phyloP scores from a whole-genome alignment of 352 stramenopile genomes.

The Phytophthora hibernalis region DNA sequence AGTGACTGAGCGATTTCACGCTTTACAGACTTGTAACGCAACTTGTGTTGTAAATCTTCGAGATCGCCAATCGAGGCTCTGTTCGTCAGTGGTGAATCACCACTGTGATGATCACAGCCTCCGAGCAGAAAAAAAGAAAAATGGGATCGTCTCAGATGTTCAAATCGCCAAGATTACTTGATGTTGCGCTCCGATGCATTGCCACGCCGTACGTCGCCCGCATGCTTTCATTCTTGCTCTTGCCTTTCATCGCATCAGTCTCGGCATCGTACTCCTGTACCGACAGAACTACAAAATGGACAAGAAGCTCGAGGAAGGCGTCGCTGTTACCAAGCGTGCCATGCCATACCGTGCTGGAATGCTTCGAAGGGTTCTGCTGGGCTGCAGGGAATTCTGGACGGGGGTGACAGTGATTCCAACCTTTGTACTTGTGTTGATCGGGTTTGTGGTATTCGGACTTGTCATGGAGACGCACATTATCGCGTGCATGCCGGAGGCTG shows the following conservation, averaged over 20 bases:
- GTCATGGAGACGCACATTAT: slow-evolving; percentile 30
- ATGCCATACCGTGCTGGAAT: slow-evolving; percentile 3
- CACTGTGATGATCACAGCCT: neutral
- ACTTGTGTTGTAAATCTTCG: neutral
- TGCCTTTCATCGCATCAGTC: neutral
- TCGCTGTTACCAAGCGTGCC: slow-evolving; percentile 11
- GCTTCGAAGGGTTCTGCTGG: slow-evolving; percentile 9
- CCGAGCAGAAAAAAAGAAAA: slow-evolving; percentile 3
- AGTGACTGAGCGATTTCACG: neutral
- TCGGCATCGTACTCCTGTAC: neutral
- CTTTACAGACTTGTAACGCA: neutral
- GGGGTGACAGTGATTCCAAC: slow-evolving; percentile 27
- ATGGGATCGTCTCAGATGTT: slow-evolving; percentile 1
- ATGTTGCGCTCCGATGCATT: neutral
- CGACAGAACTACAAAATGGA: slow-evolving; percentile 10
- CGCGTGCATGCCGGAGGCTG: slow-evolving; percentile 10
- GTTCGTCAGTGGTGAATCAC: too few species aligned
- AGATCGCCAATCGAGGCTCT: neutral
- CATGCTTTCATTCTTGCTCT: slow-evolving; percentile 10
- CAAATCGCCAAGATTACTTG: slow-evolving; percentile 4
- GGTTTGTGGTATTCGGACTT: slow-evolving; percentile 24
- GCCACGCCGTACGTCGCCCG: neutral
- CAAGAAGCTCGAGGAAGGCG: slow-evolving; percentile 19
- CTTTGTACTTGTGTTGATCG: slow-evolving; percentile 24
- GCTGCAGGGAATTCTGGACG: slow-evolving; percentile 25